A percentile compares a stretch with the other conserved stretches of the same genome.
Conservation (phyloP, 768 basidiomycete species). For the Tulasnella calospora region DNA sequence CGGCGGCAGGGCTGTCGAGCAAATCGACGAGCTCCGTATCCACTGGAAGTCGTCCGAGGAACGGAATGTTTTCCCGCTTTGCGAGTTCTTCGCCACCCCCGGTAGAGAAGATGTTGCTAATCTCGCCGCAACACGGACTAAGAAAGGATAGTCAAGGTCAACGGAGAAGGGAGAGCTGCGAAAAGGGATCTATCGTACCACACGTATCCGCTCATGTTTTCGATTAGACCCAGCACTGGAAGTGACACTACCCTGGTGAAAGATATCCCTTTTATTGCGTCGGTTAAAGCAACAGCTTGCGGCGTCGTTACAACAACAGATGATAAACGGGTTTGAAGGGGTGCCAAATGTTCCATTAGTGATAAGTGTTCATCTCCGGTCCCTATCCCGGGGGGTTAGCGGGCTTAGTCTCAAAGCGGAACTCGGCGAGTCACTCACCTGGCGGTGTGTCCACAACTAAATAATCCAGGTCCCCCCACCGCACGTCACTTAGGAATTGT, state of each 20-base stretch:
- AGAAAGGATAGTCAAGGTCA: not conserved
- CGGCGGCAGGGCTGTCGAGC: slow-evolving; percentile 52
- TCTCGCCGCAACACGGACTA: slow-evolving; percentile 85
- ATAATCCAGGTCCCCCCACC: slow-evolving; percentile 92
- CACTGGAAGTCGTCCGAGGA: slow-evolving; percentile 86
- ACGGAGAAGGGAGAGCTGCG: not conserved
- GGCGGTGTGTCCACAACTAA: slow-evolving; percentile 94
- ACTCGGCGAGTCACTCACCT: slow-evolving; percentile 49
- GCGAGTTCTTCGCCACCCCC: slow-evolving; percentile 92
- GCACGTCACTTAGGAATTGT: slow-evolving; percentile 90
- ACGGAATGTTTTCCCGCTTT: slow-evolving; percentile 60
- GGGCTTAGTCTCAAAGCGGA: not conserved
- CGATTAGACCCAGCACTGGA: slow-evolving; percentile 85
- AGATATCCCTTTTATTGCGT: slow-evolving; percentile 92
- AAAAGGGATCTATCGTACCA: slow-evolving; percentile 42
- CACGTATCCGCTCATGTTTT: slow-evolving; percentile 98
- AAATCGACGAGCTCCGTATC: slow-evolving; percentile 86
- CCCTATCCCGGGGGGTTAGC: slow-evolving; percentile 47
- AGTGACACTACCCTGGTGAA: slow-evolving; percentile 85
- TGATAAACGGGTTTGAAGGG: slow-evolving; percentile 68
- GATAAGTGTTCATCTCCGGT: slow-evolving; percentile 99
- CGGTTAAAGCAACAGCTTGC: slow-evolving; percentile 91
- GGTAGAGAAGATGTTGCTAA: slow-evolving; percentile 90
- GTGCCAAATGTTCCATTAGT: slow-evolving; percentile 86
- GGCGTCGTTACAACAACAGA: slow-evolving; percentile 95